A percentile compares a stretch with the other conserved stretches of the same genome.
Evolutionary conservation across 768 basidiomycete genomes (phyloP).

Genomic region (Coprinellus micaceus): DNA sequence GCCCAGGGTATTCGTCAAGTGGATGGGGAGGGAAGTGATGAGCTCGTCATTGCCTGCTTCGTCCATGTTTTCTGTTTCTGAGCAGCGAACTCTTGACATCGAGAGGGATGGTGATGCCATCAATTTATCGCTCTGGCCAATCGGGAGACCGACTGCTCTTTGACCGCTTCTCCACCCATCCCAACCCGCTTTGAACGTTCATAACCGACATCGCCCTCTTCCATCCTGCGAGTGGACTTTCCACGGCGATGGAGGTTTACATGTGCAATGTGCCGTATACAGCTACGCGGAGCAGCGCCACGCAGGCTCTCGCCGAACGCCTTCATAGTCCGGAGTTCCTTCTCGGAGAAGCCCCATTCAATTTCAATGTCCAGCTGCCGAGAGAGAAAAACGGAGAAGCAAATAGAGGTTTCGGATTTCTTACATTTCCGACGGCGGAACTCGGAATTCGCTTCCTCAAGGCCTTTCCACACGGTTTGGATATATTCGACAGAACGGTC

Average conservation of each 20-base stretch:
- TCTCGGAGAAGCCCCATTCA: constrained; percentile 32
- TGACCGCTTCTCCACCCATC: too few relatives aligned
- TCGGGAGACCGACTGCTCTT: too few relatives aligned
- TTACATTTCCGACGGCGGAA: constrained; percentile 44
- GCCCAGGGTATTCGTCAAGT: constrained; percentile 57
- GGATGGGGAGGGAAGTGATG: constrained; percentile 66
- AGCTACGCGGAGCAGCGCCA: constrained; percentile 26
- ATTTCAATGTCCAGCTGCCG: constrained; percentile 53
- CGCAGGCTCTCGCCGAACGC: constrained; percentile 33
- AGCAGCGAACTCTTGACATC: not conserved
- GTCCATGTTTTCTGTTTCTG: constrained; percentile 19
- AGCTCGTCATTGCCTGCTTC: constrained; percentile 53
- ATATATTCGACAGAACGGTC: constrained; percentile 29
- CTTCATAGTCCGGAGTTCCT: constrained; percentile 45
- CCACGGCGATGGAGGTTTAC: constrained; percentile 35
- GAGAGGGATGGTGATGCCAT: too few relatives aligned
- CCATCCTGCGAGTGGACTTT: not conserved
- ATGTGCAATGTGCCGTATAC: constrained; percentile 34
- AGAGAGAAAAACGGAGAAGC: constrained; percentile 26
- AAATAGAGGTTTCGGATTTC: constrained; percentile 38
- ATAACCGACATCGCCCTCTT: too few relatives aligned
- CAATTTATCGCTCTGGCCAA: too few relatives aligned
- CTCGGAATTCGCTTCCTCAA: constrained; percentile 42
- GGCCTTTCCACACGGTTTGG: constrained; percentile 29
- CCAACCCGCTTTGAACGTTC: too few relatives aligned